Evolutionary conservation across 2,329 filamentous ascomycete genomes (phyloP).

Genomic region (Dothiorella sarmentorum): DNA sequence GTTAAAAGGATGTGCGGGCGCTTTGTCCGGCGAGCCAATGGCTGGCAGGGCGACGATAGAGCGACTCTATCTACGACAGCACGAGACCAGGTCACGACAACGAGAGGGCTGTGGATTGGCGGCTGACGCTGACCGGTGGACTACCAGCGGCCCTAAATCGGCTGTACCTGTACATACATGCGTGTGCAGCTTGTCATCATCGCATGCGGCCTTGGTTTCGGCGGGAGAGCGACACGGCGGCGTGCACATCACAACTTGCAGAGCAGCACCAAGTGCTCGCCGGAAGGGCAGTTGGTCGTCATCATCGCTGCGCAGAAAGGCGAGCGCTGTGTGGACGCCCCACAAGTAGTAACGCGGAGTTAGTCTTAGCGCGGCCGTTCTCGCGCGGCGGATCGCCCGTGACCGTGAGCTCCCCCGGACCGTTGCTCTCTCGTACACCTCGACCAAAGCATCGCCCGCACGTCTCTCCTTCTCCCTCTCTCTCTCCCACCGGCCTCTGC

Average conservation of each 20-base stretch:
- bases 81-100: constrained; percentile 13
- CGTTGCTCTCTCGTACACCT: constrained; percentile 14
- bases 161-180: neutral
- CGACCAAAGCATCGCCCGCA: constrained; percentile 10
- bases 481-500: neutral
- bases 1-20: neutral
- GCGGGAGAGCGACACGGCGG: constrained; percentile 14
- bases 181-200: neutral
- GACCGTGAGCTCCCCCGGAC: constrained; percentile 13
- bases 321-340: constrained; percentile 6
- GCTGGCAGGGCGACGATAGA: constrained; percentile 11
- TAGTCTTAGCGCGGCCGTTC: constrained; percentile 10
- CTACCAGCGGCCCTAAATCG: neutral
- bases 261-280: too few relatives aligned
- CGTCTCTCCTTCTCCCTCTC: constrained; percentile 13
- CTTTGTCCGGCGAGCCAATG: constrained; percentile 7
- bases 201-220: neutral
- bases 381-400: constrained; percentile 7
- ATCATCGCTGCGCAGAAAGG: too few relatives aligned
- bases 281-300: too few relatives aligned
- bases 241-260: constrained; percentile 2
- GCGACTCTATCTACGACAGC: neutral
- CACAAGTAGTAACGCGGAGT: constrained; percentile 5
- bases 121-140: neutral
- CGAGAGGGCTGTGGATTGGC: neutral